Percentiles rank a stretch among this genome's conserved stretches.
Conservation (phyloP, 164 flowering plant genomes). For the Vitis rotundifolia region DNA sequence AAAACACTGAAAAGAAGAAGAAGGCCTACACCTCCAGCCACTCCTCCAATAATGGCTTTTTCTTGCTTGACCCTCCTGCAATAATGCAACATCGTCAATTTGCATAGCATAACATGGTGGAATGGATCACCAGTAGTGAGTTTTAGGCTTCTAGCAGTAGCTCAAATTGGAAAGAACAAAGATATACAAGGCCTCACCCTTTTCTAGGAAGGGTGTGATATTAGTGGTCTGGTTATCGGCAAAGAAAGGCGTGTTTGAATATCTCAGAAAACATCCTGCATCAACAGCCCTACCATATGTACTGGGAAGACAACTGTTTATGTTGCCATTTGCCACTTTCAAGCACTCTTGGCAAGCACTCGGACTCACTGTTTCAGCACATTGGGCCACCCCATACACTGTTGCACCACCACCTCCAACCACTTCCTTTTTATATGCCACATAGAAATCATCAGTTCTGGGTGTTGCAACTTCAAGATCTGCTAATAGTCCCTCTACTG, state of each 20-base stretch:
- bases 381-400: constrained; percentile 57
- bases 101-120: too few relatives aligned
- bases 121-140: too few relatives aligned
- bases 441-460: constrained; percentile 36
- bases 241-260: constrained; percentile 48
- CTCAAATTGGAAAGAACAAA: background rate
- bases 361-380: constrained; percentile 38
- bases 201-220: constrained; percentile 32
- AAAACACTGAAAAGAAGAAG: constrained; percentile 20
- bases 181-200: constrained; percentile 21
- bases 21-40: constrained; percentile 37
- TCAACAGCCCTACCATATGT: constrained; percentile 46
- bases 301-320: constrained; percentile 38
- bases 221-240: constrained; percentile 37
- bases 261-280: constrained; percentile 65
- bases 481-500: constrained; percentile 14
- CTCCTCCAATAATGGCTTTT: constrained; percentile 41
- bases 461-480: constrained; percentile 44
- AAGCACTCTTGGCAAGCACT: constrained; percentile 55
- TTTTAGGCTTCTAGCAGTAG: too few relatives aligned
- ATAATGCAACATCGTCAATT: background rate
- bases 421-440: constrained; percentile 29
- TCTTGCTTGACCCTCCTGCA: constrained; percentile 38
- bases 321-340: constrained; percentile 33
- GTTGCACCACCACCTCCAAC: constrained; percentile 1